Evolutionary conservation across 2,329 filamentous ascomycete species (phyloP).

Genomic region (Huntiella abstrusa): DNA sequence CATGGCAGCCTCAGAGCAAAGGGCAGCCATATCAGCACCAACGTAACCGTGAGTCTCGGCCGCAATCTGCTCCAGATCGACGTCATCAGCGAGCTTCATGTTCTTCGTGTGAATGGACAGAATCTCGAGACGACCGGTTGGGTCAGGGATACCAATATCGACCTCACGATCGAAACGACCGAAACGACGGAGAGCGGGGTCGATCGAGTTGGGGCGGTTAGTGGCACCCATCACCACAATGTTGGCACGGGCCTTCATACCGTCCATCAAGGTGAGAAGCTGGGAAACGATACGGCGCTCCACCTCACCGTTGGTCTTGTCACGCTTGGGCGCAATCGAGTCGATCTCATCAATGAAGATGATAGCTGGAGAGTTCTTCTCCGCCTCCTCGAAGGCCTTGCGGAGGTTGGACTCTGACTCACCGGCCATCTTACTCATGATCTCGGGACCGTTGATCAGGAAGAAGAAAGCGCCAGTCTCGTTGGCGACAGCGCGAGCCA

Average conservation of each 20-base stretch:
- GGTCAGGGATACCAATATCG: constrained; percentile 94
- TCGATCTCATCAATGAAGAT: constrained; percentile 99
- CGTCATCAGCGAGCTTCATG: constrained; percentile 97
- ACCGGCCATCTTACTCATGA: constrained; percentile 99
- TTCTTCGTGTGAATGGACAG: constrained; percentile 99
- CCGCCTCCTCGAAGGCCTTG: constrained; percentile 98
- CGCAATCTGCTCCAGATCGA: constrained; percentile 91
- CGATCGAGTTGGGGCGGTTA: constrained; percentile 96
- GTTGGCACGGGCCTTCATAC: constrained; percentile 98
- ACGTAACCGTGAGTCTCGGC: constrained; percentile 98
- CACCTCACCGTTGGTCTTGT: constrained; percentile 98
- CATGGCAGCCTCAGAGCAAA: constrained; percentile 98
- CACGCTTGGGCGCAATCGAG: constrained; percentile 97
- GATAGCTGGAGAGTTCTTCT: constrained; percentile 98
- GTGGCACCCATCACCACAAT: constrained; percentile 98
- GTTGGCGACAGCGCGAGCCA: constrained; percentile 96
- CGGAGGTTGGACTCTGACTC: constrained; percentile 96
- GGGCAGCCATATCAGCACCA: constrained; percentile 91
- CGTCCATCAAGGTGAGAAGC: constrained; percentile 94
- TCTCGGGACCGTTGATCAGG: constrained; percentile 96
- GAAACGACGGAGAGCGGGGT: constrained; percentile 91
- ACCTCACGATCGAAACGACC: constrained; percentile 98
- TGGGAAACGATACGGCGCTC: constrained; percentile 97
- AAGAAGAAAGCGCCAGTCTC: constrained; percentile 99
- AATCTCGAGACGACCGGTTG: constrained; percentile 95